Conservation (phyloP, 495 filamentous ascomycete genomes). For the Astrothelium subdiscretum region DNA sequence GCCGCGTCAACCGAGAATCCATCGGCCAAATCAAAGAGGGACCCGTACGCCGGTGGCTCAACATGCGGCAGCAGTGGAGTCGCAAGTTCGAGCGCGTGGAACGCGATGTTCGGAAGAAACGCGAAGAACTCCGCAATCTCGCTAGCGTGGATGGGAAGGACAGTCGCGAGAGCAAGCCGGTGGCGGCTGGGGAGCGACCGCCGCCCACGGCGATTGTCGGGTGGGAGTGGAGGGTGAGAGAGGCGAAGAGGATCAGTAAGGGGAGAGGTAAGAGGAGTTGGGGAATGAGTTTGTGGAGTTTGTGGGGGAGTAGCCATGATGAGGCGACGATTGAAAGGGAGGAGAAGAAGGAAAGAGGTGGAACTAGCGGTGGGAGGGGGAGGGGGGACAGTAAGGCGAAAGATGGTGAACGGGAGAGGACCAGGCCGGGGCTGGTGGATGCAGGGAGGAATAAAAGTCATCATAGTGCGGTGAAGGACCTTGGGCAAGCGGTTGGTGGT, state of each 20-base stretch:
- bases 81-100: conserved; percentile 53
- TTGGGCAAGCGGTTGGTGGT: not conserved
- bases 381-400: not conserved
- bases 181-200: conserved; percentile 60
- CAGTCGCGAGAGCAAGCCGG: not conserved
- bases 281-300: conserved; percentile 70
- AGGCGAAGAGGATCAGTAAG: conserved; percentile 39
- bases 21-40: conserved; percentile 71
- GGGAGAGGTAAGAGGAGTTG: conserved; percentile 50
- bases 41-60: conserved; percentile 75
- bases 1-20: conserved; percentile 46
- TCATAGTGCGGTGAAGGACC: not conserved
- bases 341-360: conserved; percentile 9
- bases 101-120: conserved; percentile 52
- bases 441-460: not conserved
- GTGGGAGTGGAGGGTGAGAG: conserved; percentile 37
- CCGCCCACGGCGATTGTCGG: conserved; percentile 76
- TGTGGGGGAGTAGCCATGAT: conserved; percentile 82
- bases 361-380: not conserved
- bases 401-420: not conserved
- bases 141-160: conserved; percentile 28
- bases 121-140: conserved; percentile 61
- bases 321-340: conserved; percentile 47
- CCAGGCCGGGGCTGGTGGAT: not conserved
- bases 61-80: conserved; percentile 58